These are phyloP conservation scores for Casuarina glauca DNA, from an alignment of 306 rosid species.

Conservation along the genomic window DNA sequence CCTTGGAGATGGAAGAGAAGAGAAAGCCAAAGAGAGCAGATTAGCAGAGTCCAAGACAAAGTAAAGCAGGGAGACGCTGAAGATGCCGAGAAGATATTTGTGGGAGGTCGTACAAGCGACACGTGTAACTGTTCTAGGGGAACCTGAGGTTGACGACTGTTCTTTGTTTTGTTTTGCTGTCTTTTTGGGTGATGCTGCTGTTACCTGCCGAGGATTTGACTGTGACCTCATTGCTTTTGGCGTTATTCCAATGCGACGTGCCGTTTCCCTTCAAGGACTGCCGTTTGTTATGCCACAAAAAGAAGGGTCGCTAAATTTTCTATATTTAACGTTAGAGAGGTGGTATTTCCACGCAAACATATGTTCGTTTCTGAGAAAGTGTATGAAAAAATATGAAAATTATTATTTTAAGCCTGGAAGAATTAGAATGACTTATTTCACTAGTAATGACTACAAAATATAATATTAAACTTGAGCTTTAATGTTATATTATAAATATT, in stretches of 20 bases:
- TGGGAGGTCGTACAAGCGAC: slow-evolving; percentile 17
- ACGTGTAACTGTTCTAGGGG: slow-evolving; percentile 12
- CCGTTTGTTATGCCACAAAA: too few relatives aligned
- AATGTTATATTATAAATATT: too few relatives aligned
- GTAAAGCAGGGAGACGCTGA: background rate
- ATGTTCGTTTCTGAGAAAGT: too few relatives aligned
- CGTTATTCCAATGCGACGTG: background rate
- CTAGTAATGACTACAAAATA: too few relatives aligned
- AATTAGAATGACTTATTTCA: too few relatives aligned
- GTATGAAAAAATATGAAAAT: too few relatives aligned
- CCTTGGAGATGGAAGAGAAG: slow-evolving; percentile 20
- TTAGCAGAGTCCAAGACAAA: slow-evolving; percentile 3
- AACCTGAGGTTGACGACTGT: slow-evolving; percentile 6
- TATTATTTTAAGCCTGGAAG: too few relatives aligned
- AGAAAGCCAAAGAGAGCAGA: slow-evolving; percentile 13
- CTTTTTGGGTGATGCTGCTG: background rate
- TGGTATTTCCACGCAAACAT: too few relatives aligned
- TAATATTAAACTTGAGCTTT: too few relatives aligned
- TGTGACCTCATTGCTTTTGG: background rate
- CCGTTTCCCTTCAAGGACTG: background rate
- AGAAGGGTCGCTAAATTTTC: too few relatives aligned
- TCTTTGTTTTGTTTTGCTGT: background rate
- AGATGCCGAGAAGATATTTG: slow-evolving; percentile 30
- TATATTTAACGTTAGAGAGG: too few relatives aligned
- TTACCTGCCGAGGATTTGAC: background rate